Evolutionary conservation across 768 basidiomycete genomes (phyloP), one percentile per base, ranked within the genome.

Genomic region (Sporobolomyces phaffii): DNA sequence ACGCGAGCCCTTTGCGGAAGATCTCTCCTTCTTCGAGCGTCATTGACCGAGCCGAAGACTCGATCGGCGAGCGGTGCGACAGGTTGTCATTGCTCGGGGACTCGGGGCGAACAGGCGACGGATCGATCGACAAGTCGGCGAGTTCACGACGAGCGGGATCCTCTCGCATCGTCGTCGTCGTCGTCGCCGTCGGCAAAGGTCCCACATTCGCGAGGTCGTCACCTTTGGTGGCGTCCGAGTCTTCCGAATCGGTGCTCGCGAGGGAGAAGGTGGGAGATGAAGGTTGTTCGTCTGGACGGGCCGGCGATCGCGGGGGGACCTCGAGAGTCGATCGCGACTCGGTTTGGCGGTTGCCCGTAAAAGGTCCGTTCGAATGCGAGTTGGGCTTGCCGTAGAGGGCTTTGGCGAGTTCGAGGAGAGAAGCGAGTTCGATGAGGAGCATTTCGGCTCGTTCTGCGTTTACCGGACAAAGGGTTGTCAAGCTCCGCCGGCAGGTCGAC

Each of bases 11-110:
- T 75, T 94, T 93, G 45, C 93, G 82, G 80, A 97, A 97, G 44
- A 98, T 88, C 78, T 98, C 94, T 0, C 91, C 91, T 76, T 99
- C 96, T 76, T 98, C 96, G 61, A 61, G 26, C 24, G 66, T 68
- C 60, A 72, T 60, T 0, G 47, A 41, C 5, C 73, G 50, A 4
- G 64, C 49, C 9, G 68, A 57, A 36, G 48, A 51, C 44, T 72
- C 72, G n/a, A 75, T 49, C 6, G 74, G 74, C 13, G 70, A 70
- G 22, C 51, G 60, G 14, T n/a, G n/a, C n/a, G n/a, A n/a, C n/a
- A n/a, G n/a, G n/a, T n/a, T n/a, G n/a, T n/a, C n/a, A n/a, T n/a
- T n/a, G n/a, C n/a, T n/a, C n/a, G n/a, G n/a, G n/a, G n/a, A n/a
- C n/a, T n/a, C n/a, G n/a, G n/a, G n/a, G n/a, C n/a, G n/a, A n/a